A percentile compares a stretch with the other conserved stretches of the same genome.
These are phyloP conservation scores for Chlamydomonas urium DNA, from an alignment of 139 green algal genomes.

Conservation along the genomic window DNA sequence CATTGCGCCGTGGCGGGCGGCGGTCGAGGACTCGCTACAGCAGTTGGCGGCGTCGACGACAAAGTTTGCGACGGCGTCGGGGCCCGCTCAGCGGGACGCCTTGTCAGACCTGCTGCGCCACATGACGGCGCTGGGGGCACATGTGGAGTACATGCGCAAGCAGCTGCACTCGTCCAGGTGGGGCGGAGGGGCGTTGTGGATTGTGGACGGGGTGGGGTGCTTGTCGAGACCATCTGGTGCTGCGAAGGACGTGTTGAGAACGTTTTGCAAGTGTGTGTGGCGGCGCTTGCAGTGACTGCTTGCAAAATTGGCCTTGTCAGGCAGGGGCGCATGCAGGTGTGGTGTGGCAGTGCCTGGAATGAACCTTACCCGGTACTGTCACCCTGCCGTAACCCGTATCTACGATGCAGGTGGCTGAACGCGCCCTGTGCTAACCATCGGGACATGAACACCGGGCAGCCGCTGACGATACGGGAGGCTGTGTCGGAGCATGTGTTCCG, in stretches of 20 bases:
- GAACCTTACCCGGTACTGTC: neutral
- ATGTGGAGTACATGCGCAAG: conserved; percentile 16
- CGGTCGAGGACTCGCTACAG: neutral
- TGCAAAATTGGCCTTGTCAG: neutral
- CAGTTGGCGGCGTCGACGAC: neutral
- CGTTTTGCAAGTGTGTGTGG: neutral
- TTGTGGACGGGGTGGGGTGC: neutral
- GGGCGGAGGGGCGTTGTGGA: neutral
- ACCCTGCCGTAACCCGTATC: neutral
- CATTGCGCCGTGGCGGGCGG: neutral
- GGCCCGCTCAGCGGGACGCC: neutral
- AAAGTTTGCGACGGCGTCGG: conserved; percentile 1
- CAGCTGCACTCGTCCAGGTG: conserved; percentile 12
- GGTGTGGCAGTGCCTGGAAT: neutral
- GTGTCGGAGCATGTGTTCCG: conserved; percentile 40
- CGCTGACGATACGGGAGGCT: conserved; percentile 31
- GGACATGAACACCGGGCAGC: conserved; percentile 9
- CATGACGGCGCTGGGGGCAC: neutral
- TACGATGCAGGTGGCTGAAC: conserved; percentile 35
- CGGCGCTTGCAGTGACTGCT: neutral
- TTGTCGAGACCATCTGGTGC: no score
- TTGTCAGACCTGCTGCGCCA: conserved; percentile 1
- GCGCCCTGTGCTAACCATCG: neutral
- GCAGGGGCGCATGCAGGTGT: neutral
- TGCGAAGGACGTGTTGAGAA: neutral